Percentiles rank a stretch among this genome's conserved stretches.
phyloP scores from a whole-genome alignment of 2,329 filamentous ascomycete genomes.

The Colletotrichum shisoi region DNA sequence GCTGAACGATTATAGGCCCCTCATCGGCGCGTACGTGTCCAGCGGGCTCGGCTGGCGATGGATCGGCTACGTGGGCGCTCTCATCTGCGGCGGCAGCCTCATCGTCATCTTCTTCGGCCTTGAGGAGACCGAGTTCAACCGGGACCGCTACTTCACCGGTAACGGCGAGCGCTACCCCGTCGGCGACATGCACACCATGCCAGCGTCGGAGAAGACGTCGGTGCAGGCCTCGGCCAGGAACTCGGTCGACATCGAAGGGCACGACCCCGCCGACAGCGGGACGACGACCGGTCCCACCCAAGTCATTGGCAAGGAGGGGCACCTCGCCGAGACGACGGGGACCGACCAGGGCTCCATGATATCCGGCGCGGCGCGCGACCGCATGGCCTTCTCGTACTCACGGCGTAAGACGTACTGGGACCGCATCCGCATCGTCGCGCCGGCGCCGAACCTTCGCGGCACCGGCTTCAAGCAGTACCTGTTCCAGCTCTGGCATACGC shows the following conservation, averaged over 20 bases:
- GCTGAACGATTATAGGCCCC: conserved; percentile 44
- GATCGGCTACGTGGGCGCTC: conserved; percentile 61
- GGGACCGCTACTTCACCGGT: conserved; percentile 49
- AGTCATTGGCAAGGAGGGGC: background rate
- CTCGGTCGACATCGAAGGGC: conserved; percentile 1
- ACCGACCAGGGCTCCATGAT: conserved; percentile 37
- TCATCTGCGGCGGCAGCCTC: conserved; percentile 58
- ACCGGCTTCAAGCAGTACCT: conserved; percentile 63
- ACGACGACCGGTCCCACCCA: background rate
- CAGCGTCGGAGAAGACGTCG: conserved; percentile 39
- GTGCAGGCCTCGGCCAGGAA: conserved; percentile 8
- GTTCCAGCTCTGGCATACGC: conserved; percentile 61
- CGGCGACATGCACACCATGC: conserved; percentile 20
- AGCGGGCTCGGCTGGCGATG: conserved; percentile 62
- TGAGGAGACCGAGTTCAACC: conserved; percentile 62
- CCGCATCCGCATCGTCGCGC: conserved; percentile 64
- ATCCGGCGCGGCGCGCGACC: conserved; percentile 37
- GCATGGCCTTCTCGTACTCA: conserved; percentile 42
- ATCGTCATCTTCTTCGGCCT: conserved; percentile 60
- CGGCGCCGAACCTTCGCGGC: conserved; percentile 61
- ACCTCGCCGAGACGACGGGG: conserved; percentile 23
- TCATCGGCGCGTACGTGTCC: conserved; percentile 61
- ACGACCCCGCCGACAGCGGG: background rate
- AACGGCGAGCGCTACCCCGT: conserved; percentile 42
- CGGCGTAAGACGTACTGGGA: conserved; percentile 61